Percentiles rank a stretch among this genome's conserved stretches.
Conservation (phyloP, 2,329 filamentous ascomycete genomes). For the Didymella keratinophila region DNA sequence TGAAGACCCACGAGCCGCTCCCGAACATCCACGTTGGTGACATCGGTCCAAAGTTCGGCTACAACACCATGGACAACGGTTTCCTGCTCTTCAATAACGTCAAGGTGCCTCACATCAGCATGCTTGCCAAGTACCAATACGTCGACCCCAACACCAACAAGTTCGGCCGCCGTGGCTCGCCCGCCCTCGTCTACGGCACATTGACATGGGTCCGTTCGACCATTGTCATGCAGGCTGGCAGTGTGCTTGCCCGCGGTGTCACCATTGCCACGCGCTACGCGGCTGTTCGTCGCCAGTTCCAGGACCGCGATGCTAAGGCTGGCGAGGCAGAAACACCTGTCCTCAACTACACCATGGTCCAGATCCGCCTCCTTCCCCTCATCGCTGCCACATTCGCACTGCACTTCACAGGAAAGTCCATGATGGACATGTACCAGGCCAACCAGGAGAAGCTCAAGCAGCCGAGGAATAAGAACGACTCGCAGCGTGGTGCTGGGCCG, state of each 20-base stretch:
- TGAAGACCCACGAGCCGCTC: slow-evolving; percentile 60
- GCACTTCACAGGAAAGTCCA: slow-evolving; percentile 78
- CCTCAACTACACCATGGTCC: slow-evolving; percentile 82
- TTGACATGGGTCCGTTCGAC: slow-evolving; percentile 77
- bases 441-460: slow-evolving; percentile 73
- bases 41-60: slow-evolving; percentile 81
- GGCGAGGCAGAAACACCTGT: slow-evolving; percentile 74
- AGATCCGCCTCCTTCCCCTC: slow-evolving; percentile 74
- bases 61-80: slow-evolving; percentile 84
- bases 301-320: slow-evolving; percentile 72
- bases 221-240: slow-evolving; percentile 77
- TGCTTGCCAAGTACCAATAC: slow-evolving; percentile 74
- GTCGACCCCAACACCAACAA: slow-evolving; percentile 73
- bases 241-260: slow-evolving; percentile 75
- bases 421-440: slow-evolving; percentile 76
- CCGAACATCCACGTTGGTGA: slow-evolving; percentile 73
- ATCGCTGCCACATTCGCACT: slow-evolving; percentile 79
- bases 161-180: slow-evolving; percentile 71
- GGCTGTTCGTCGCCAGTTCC: slow-evolving; percentile 78
- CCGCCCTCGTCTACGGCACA: slow-evolving; percentile 76
- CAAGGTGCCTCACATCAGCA: slow-evolving; percentile 76
- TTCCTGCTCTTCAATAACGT: slow-evolving; percentile 79
- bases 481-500: slow-evolving; percentile 66
- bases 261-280: slow-evolving; percentile 80
- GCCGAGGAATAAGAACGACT: slow-evolving; percentile 34